Evolutionary conservation across 2,329 filamentous ascomycete genomes (phyloP).

Genomic region (Elsinoe australis): DNA sequence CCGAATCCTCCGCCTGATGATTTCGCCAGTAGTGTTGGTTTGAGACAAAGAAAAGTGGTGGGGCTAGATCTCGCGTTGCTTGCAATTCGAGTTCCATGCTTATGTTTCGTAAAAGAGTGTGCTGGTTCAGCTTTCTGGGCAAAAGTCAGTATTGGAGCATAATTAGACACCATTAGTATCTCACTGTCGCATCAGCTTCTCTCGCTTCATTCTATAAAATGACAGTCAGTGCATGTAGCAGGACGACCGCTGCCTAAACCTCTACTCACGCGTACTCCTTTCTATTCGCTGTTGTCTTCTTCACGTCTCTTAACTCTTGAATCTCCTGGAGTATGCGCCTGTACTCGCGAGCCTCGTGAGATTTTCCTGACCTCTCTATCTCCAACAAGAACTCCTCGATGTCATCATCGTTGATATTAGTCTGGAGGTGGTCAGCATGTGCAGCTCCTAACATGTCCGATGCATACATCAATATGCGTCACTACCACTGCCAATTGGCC

Average conservation of each 20-base stretch:
- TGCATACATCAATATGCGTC: slow-evolving; percentile 22
- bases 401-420: background rate
- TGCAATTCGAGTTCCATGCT: background rate
- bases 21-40: background rate
- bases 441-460: background rate
- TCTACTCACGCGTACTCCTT: too few species aligned
- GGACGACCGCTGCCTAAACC: too few species aligned
- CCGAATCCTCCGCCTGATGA: background rate
- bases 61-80: background rate
- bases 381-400: background rate
- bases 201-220: too few species aligned
- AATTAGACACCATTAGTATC: too few species aligned
- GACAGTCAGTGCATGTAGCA: too few species aligned
- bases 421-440: background rate
- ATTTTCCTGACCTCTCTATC: background rate
- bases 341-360: too few species aligned
- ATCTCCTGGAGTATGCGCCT: too few species aligned
- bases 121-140: background rate
- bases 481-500: slow-evolving; percentile 22
- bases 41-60: background rate
- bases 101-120: background rate
- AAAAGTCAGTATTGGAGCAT: too few species aligned
- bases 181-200: too few species aligned
- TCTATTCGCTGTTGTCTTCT: too few species aligned
- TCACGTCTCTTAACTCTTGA: too few species aligned